phyloP scores from a whole-genome alignment of 2,329 filamentous ascomycete species.

The Clonostachys chloroleuca region DNA sequence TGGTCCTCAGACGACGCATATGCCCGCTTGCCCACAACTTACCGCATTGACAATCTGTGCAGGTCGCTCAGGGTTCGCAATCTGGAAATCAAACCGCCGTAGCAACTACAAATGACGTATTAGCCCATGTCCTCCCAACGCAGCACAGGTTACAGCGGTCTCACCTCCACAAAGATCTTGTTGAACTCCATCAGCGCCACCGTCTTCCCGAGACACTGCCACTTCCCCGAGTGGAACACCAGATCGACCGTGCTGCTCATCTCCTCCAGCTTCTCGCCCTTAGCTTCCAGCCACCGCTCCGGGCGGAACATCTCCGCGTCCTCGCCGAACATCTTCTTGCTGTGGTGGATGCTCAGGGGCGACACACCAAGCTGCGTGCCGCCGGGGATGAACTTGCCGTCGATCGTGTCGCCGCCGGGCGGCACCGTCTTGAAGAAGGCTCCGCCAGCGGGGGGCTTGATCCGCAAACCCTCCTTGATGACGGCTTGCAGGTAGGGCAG shows the following conservation, averaged over 20 bases:
- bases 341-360: conserved; percentile 30
- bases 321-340: conserved; percentile 26
- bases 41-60: conserved; percentile 8
- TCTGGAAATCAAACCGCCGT: conserved; percentile 10
- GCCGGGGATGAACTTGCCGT: conserved; percentile 32
- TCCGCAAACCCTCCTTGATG: conserved; percentile 41
- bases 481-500: conserved; percentile 41
- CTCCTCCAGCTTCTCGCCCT: conserved; percentile 17
- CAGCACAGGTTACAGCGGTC: conserved; percentile 1
- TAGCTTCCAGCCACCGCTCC: conserved; percentile 40
- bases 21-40: not conserved
- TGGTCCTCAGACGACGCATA: not conserved
- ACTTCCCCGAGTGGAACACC: conserved; percentile 37
- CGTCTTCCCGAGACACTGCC: conserved; percentile 35
- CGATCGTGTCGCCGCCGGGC: conserved; percentile 18
- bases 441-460: conserved; percentile 26
- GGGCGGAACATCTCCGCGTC: conserved; percentile 39
- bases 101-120: conserved; percentile 4
- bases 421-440: conserved; percentile 29
- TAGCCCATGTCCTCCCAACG: not conserved
- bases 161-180: conserved; percentile 36
- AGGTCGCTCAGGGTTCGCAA: conserved; percentile 7
- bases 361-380: conserved; percentile 39
- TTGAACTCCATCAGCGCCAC: conserved; percentile 37
- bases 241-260: conserved; percentile 34